Conservation (phyloP, 2,329 filamentous ascomycete genomes). For the Mycosphaerelloides madeirae region DNA sequence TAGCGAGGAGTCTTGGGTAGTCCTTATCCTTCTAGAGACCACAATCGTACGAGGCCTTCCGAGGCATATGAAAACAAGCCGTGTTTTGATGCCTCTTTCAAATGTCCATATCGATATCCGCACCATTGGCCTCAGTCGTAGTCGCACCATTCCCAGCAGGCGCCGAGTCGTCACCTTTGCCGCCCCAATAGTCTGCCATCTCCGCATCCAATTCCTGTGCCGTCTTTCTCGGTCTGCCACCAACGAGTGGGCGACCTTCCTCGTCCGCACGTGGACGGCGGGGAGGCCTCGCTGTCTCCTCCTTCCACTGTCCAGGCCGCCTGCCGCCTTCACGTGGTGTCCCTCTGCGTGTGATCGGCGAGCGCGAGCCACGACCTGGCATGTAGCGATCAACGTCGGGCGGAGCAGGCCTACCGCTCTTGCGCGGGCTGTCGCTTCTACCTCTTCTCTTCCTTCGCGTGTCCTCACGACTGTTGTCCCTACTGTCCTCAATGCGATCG, state of each 20-base stretch:
- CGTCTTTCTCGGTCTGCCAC: slow-evolving; percentile 68
- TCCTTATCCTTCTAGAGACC: neutral
- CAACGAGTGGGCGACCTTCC: slow-evolving; percentile 40
- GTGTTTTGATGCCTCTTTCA: slow-evolving; percentile 10
- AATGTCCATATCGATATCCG: slow-evolving; percentile 35
- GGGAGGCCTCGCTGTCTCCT: slow-evolving; percentile 41
- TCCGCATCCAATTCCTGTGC: slow-evolving; percentile 91
- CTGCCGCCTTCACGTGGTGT: slow-evolving; percentile 46
- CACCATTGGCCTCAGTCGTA: slow-evolving; percentile 11
- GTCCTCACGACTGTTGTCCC: slow-evolving; percentile 18
- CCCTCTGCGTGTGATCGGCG: slow-evolving; percentile 50
- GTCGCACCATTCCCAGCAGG: slow-evolving; percentile 27
- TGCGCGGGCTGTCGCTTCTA: slow-evolving; percentile 44
- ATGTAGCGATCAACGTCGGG: slow-evolving; percentile 76
- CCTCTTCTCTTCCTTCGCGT: slow-evolving; percentile 18
- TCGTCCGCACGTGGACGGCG: slow-evolving; percentile 36
- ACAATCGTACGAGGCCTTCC: neutral
- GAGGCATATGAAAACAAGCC: neutral
- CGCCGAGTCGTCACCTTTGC: slow-evolving; percentile 36
- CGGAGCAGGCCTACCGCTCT: slow-evolving; percentile 52
- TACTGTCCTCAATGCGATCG: slow-evolving; percentile 52
- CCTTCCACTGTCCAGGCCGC: slow-evolving; percentile 42
- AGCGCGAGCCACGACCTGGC: slow-evolving; percentile 55
- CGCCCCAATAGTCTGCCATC: slow-evolving; percentile 86
- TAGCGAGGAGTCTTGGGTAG: slow-evolving; percentile 2